These are phyloP conservation scores for Suillus variegatus DNA, from an alignment of 768 basidiomycete genomes.

Conservation along the genomic window DNA sequence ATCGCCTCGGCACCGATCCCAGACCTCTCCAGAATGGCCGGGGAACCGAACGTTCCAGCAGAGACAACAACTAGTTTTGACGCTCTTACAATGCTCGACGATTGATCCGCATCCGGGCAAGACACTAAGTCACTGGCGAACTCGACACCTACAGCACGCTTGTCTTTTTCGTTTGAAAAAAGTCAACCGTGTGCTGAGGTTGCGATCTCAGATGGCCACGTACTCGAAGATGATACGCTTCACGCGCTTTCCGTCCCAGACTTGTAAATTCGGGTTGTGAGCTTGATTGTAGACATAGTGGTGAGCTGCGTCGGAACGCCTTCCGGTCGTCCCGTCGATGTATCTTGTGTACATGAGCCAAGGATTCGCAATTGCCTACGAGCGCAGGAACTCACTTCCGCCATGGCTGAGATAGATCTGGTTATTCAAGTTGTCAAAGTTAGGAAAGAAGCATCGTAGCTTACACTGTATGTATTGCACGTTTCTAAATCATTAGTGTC, in stretches of 20 bases:
- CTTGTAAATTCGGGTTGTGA: background rate
- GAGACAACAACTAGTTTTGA: constrained; percentile 50
- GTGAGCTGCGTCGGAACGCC: constrained; percentile 52
- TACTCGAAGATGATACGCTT: background rate
- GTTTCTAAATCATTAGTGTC: background rate
- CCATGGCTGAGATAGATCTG: constrained; percentile 43
- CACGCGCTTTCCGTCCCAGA: background rate
- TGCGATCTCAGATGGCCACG: background rate
- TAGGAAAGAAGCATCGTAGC: background rate
- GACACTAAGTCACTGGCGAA: constrained; percentile 38
- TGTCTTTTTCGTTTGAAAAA: background rate
- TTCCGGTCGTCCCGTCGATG: constrained; percentile 51
- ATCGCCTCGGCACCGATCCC: constrained; percentile 32
- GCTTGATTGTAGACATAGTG: background rate
- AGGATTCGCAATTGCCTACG: no score
- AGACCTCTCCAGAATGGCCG: constrained; percentile 58
- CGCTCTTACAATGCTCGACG: constrained; percentile 32
- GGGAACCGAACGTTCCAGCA: constrained; percentile 56
- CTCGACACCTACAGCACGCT: constrained; percentile 36
- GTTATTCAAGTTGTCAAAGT: background rate
- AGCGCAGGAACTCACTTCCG: constrained; percentile 41
- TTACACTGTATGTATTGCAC: background rate
- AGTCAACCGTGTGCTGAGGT: background rate
- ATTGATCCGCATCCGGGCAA: constrained; percentile 23
- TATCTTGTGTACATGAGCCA: constrained; percentile 40